Evolutionary conservation across 1,139 yeast genomes (phyloP).

Genomic region (Meyerozyma guilliermondii): DNA sequence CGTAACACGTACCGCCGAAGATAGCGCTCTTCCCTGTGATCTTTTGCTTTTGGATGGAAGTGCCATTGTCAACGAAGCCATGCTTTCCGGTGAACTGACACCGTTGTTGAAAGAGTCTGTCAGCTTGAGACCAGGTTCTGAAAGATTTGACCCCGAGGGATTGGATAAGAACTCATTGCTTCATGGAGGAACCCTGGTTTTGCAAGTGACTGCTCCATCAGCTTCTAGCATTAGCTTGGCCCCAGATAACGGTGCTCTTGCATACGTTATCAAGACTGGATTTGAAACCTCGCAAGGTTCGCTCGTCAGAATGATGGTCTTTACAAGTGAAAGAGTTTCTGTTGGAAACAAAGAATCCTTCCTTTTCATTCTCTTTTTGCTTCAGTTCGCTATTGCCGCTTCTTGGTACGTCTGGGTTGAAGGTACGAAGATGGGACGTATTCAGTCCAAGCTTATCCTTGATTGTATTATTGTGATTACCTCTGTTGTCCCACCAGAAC

Average conservation of each 20-base stretch:
- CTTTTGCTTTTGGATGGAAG: conserved; percentile 79
- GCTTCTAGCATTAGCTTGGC: conserved; percentile 47
- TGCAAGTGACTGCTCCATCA: conserved; percentile 79
- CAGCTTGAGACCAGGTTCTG: conserved; percentile 72
- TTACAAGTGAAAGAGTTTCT: conserved; percentile 92
- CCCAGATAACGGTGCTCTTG: conserved; percentile 92
- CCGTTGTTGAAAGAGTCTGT: conserved; percentile 92
- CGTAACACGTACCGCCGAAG: conserved; percentile 82
- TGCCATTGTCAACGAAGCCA: conserved; percentile 93
- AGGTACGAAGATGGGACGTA: conserved; percentile 93
- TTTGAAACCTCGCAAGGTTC: conserved; percentile 97
- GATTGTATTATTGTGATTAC: conserved; percentile 95
- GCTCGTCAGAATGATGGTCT: conserved; percentile 95
- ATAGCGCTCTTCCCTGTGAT: conserved; percentile 95
- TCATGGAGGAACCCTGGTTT: conserved; percentile 95
- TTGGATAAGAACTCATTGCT: conserved; percentile 83
- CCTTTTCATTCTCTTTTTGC: conserved; percentile 82
- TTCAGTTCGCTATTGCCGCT: conserved; percentile 90
- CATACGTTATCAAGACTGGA: conserved; percentile 88
- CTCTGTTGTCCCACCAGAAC: conserved; percentile 97
- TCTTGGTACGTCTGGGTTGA: conserved; percentile 98
- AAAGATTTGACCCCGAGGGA: conserved; percentile 67
- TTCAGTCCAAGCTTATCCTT: conserved; percentile 85
- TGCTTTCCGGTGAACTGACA: conserved; percentile 97
- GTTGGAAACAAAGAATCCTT: conserved; percentile 95